Conservation (phyloP, 306 rosid genomes). For the Cicer chorassanicum region DNA sequence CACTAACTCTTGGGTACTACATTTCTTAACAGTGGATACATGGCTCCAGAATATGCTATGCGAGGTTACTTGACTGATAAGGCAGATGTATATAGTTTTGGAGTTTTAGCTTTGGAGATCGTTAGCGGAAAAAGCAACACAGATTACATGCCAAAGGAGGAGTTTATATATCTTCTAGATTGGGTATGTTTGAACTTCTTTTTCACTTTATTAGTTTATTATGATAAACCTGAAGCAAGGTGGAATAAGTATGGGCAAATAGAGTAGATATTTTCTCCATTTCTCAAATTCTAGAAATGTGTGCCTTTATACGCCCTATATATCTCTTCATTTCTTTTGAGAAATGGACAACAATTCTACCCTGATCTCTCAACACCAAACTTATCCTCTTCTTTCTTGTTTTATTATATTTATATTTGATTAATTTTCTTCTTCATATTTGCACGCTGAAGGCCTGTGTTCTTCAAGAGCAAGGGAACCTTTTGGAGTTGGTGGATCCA, state of each 20-base stretch:
- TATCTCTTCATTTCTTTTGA: no score
- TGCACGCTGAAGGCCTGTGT: slow-evolving; percentile 65
- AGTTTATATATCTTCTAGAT: slow-evolving; percentile 80
- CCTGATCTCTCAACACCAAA: not conserved
- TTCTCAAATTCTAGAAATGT: no score
- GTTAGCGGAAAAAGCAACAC: slow-evolving; percentile 80
- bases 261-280: not conserved
- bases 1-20: slow-evolving; percentile 39
- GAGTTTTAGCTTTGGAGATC: slow-evolving; percentile 71
- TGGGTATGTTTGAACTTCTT: slow-evolving; percentile 59
- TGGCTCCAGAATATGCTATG: slow-evolving; percentile 80
- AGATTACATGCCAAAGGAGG: slow-evolving; percentile 61
- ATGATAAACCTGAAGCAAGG: not conserved
- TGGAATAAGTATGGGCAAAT: not conserved
- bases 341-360: not conserved
- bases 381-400: slow-evolving; percentile 19
- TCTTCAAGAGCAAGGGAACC: slow-evolving; percentile 83
- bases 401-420: slow-evolving; percentile 5
- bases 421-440: slow-evolving; percentile 20
- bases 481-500: slow-evolving; percentile 73
- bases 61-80: slow-evolving; percentile 75
- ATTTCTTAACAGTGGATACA: slow-evolving; percentile 48
- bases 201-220: not conserved
- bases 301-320: no score
- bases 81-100: slow-evolving; percentile 79